Conservation (phyloP, 768 basidiomycete species). For the Russula abietina region DNA sequence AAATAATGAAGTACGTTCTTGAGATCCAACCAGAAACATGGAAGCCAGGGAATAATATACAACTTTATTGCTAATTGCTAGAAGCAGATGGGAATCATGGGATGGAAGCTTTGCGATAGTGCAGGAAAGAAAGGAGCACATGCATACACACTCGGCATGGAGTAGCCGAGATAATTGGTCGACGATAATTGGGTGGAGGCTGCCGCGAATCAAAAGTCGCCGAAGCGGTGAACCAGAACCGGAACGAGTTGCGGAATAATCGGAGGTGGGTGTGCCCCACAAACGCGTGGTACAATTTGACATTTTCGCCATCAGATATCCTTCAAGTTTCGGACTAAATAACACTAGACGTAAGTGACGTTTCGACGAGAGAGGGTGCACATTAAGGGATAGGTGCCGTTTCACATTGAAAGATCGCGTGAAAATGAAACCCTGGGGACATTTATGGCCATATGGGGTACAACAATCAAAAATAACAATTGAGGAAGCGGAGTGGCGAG, state of each 20-base stretch:
- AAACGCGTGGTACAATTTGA: neutral
- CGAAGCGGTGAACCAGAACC: conserved; percentile 10
- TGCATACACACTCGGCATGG: neutral
- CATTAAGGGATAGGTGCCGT: neutral
- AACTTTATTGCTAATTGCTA: conserved; percentile 19
- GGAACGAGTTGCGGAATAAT: conserved; percentile 12
- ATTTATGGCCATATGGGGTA: neutral
- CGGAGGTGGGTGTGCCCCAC: neutral
- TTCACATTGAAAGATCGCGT: conserved; percentile 2
- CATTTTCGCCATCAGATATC: conserved; percentile 5
- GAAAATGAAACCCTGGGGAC: neutral
- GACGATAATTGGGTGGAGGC: neutral
- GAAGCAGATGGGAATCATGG: too few relatives aligned
- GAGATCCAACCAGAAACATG: neutral
- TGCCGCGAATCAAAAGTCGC: conserved; percentile 16
- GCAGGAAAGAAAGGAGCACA: neutral
- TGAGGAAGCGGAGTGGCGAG: neutral
- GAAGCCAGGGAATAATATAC: conserved; percentile 1
- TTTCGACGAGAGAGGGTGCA: neutral
- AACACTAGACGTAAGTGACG: conserved; percentile 2
- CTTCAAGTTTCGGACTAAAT: neutral
- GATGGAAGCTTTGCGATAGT: neutral
- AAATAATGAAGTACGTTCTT: neutral
- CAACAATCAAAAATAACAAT: neutral
- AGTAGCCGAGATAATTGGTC: neutral